Base-by-base conservation (phyloP, 495 filamentous ascomycete genomes). In the Immersiella caudata region DNA sequence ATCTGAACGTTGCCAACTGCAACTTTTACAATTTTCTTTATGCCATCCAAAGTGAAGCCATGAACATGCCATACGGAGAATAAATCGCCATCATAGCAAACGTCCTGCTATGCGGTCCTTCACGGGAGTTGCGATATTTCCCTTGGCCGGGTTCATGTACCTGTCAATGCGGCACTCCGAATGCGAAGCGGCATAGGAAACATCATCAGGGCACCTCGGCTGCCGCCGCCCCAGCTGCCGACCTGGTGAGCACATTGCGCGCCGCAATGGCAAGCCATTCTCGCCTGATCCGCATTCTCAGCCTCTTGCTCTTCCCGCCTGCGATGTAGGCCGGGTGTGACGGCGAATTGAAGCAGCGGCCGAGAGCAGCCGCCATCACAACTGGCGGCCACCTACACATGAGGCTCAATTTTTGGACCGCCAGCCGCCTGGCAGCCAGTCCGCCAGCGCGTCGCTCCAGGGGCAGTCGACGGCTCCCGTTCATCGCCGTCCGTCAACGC, bases 81-180 rank as follows among this genome's bases (percentile, higher is more conserved):
- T 46, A 46, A 14, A 46, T 12, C 5, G 40, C 11, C 9, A 50
- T 60, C 29, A 60, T 35, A 60, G 57, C 57, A 20, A 60, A 8
- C 24, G 25, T 36, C 20, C 5, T 46, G 40, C 14, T 12, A 46
- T 46, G 16, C 16, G 40, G 40, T 14, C 40, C 40, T 46, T 46
- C 14, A 12, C 40, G 40, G 40, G 18, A 52, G n/a, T 56, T 49
- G 50, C 49, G 21, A 33, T 59, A 68, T 59, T 33, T 52, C 27
- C 56, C 55, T 54, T 60, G 12, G 18, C 63, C 59, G 2, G 27
- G n/a, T 46, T 68, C 60, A 59, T 68, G 66, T 68, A 36, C 49
- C 54, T 64, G 66, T 68, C 66, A 68, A 68, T 68, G 66, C 66
- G 58, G 35, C 40, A 12, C 18, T 64, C 21, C 22, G 18, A 25